Conservation (phyloP, 441 rosid species). For the Capsella rubella region DNA sequence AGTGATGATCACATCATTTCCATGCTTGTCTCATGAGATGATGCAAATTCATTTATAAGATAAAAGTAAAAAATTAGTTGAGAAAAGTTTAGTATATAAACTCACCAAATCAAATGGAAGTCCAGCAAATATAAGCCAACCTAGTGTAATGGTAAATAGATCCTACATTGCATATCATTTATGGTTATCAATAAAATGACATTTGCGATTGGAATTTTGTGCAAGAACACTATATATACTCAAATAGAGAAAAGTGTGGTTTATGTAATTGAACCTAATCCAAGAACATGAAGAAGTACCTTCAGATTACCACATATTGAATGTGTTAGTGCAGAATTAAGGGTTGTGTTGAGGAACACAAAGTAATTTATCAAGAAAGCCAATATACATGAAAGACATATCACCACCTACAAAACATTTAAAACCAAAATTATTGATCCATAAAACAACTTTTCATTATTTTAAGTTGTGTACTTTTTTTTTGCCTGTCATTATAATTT, state of each 20-base stretch:
- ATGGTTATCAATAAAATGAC: slow-evolving; percentile 7
- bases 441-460: background rate
- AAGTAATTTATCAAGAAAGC: slow-evolving; percentile 67
- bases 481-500: too few species aligned
- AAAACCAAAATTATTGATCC: background rate
- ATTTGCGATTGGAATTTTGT: background rate
- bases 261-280: background rate
- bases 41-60: too few species aligned
- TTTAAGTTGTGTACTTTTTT: background rate
- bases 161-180: slow-evolving; percentile 45
- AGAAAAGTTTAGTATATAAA: background rate
- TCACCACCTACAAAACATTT: slow-evolving; percentile 48
- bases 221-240: background rate
- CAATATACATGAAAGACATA: slow-evolving; percentile 64
- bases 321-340: slow-evolving; percentile 72
- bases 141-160: slow-evolving; percentile 63
- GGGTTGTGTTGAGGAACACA: slow-evolving; percentile 66
- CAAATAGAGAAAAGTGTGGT: background rate
- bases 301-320: slow-evolving; percentile 72
- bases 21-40: too few species aligned
- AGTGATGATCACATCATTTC: background rate
- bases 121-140: slow-evolving; percentile 70
- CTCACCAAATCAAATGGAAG: slow-evolving; percentile 72
- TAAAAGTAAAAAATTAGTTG: background rate
- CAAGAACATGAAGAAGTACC: slow-evolving; percentile 40